Evolutionary conservation across 345 rosid genomes (phyloP), one percentile per base, ranked within the genome.

Genomic region (Syzygium aqueum): DNA sequence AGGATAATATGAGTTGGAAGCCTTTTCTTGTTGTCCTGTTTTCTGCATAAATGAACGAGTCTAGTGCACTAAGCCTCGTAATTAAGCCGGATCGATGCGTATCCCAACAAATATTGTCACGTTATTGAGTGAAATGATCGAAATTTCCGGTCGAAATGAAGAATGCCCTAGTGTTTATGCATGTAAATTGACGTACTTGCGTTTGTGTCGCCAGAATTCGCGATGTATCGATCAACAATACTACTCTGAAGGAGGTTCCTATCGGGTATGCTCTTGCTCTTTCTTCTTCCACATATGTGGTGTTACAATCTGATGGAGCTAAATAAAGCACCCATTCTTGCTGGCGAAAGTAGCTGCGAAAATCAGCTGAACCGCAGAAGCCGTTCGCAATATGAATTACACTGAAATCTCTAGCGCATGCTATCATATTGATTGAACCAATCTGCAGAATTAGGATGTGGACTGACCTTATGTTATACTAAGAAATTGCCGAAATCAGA

Each of bases 341-440:
- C 65, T 2, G 0, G 30, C 15, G 0, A 57, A 65, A 65, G 77
- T 17, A 65, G 40, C 77, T 3, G 7, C 33, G 37, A 30, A 30
- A 65, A 28, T 65, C 0, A 28, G 77, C 11, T 1, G 40, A 65
- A 65, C 77, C 15, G 77, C 77, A 28, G 30, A 65, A 28, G 3
- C 77, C 7, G 22, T 3, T 0, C 1, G 22, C 0, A 22, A 30
- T 65, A 7, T 30, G 40, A 65, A 65, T 19, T 7, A 8, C 0
- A 0, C 77, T 28, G 40, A 65, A 65, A 65, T 65, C 22, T 28
- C 6, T 5, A 2, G 77, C 11, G 3, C 22, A 65, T 65, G 7
- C 40, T 65, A 40, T 65, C 77, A 1, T 28, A 40, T 15, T 9
- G 22, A 65, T 65, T 7, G 40, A 65, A 65, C 17, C 40, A 3